Conservation (phyloP, 2,329 filamentous ascomycete species). For the Botrytis fabae region DNA sequence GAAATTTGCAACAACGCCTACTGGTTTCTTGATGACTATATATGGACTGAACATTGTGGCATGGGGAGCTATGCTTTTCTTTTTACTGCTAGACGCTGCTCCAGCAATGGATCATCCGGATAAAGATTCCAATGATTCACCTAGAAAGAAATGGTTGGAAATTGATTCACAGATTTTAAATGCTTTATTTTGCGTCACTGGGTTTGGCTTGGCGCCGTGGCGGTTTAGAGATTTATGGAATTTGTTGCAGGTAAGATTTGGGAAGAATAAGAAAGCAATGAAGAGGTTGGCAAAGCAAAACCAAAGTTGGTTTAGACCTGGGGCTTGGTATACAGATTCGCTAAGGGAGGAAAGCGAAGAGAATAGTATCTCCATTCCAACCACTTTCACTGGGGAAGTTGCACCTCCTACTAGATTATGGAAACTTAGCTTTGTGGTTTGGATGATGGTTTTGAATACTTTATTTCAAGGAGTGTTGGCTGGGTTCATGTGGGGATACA, state of each 20-base stretch:
- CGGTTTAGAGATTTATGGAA: conserved; percentile 74
- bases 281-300: conserved; percentile 71
- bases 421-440: conserved; percentile 66
- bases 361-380: conserved; percentile 48
- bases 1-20: conserved; percentile 70
- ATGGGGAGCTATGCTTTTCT: conserved; percentile 90
- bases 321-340: conserved; percentile 58
- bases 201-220: conserved; percentile 67
- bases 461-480: conserved; percentile 39
- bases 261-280: conserved; percentile 53
- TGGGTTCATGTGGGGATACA: conserved; percentile 30
- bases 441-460: conserved; percentile 39
- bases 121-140: conserved; percentile 70
- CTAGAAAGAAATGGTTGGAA: conserved; percentile 78
- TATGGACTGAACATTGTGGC: conserved; percentile 81
- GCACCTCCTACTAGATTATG: conserved; percentile 65
- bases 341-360: conserved; percentile 51
- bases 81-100: conserved; percentile 71
- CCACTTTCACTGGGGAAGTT: conserved; percentile 67
- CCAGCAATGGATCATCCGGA: conserved; percentile 69
- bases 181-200: conserved; percentile 30
- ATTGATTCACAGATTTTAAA: conserved; percentile 43
- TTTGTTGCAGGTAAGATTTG: conserved; percentile 61
- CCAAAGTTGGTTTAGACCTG: conserved; percentile 70
- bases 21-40: conserved; percentile 73